These are phyloP conservation scores for Odontarrhena argentea DNA, from an alignment of 345 rosid genomes.

Conservation along the genomic window DNA sequence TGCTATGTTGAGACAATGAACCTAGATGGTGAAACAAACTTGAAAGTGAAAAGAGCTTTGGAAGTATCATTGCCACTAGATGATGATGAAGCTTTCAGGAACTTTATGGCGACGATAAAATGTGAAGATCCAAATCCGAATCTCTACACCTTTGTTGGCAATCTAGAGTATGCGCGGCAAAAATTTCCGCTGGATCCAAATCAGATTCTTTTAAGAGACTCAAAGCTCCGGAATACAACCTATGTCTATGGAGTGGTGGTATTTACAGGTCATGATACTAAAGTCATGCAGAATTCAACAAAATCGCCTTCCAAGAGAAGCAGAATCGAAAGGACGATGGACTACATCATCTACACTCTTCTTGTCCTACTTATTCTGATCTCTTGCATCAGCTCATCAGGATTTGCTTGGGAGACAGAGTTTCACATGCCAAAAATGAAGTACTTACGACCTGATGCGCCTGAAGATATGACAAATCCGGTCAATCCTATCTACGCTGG, in stretches of 20 bases:
- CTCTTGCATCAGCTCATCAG: slow-evolving; percentile 80
- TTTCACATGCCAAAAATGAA: slow-evolving; percentile 77
- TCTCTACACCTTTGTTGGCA: slow-evolving; percentile 88
- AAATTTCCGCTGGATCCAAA: slow-evolving; percentile 71
- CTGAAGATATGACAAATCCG: slow-evolving; percentile 65
- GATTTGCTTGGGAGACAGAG: slow-evolving; percentile 83
- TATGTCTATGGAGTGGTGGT: slow-evolving; percentile 77
- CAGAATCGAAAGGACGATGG: slow-evolving; percentile 84
- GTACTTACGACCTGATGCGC: slow-evolving; percentile 63
- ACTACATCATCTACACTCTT: slow-evolving; percentile 82
- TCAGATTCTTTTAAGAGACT: slow-evolving; percentile 96
- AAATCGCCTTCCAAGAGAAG: slow-evolving; percentile 92
- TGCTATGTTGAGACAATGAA: slow-evolving; percentile 99
- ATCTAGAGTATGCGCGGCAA: slow-evolving; percentile 63
- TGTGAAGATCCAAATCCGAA: slow-evolving; percentile 97
- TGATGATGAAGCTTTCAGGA: slow-evolving; percentile 65
- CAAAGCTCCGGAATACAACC: slow-evolving; percentile 89
- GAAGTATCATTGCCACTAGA: slow-evolving; percentile 69
- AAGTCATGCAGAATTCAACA: slow-evolving; percentile 93
- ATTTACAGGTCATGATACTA: slow-evolving; percentile 90
- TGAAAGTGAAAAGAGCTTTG: slow-evolving; percentile 82
- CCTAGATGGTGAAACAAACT: slow-evolving; percentile 94
- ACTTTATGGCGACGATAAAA: slow-evolving; percentile 60
- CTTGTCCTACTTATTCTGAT: slow-evolving; percentile 67
- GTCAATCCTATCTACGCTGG: slow-evolving; percentile 60